Evolutionary conservation across 2,329 filamentous ascomycete genomes (phyloP).

Genomic region (Amesomyces nigricolor): DNA sequence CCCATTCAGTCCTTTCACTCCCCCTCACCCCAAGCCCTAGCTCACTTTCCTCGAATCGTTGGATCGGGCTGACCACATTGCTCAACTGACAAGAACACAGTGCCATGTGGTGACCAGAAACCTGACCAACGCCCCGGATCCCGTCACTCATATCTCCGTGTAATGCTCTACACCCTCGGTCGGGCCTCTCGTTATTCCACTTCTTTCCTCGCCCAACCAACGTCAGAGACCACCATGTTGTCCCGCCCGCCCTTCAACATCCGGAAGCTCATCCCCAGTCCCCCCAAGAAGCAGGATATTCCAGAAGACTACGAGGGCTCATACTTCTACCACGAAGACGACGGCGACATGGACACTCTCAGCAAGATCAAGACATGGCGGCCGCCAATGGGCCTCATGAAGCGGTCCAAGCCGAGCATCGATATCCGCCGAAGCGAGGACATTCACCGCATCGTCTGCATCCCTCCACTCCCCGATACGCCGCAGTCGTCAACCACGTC

Average conservation of each 20-base stretch:
- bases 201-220: constrained; percentile 6
- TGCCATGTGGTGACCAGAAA: constrained; percentile 15
- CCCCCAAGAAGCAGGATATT: constrained; percentile 27
- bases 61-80: constrained; percentile 11
- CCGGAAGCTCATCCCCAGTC: constrained; percentile 36
- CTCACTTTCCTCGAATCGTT: constrained; percentile 4
- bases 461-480: constrained; percentile 36
- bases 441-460: constrained; percentile 35
- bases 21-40: constrained; percentile 11
- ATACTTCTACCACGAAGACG: constrained; percentile 26
- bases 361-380: constrained; percentile 27
- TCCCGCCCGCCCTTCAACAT: constrained; percentile 40
- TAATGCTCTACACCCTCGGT: constrained; percentile 24
- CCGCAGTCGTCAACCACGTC: constrained; percentile 37
- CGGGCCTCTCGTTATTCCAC: constrained; percentile 9
- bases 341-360: constrained; percentile 21
- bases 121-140: constrained; percentile 2
- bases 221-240: constrained; percentile 32
- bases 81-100: constrained; percentile 1
- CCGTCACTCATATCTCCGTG: constrained; percentile 20
- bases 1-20: constrained; percentile 8
- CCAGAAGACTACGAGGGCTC: constrained; percentile 25
- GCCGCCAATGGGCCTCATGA: constrained; percentile 29
- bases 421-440: constrained; percentile 37
- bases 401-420: constrained; percentile 33